Base-by-base conservation (phyloP, 2,329 filamentous ascomycete genomes). In the Dothistroma septosporum region DNA sequence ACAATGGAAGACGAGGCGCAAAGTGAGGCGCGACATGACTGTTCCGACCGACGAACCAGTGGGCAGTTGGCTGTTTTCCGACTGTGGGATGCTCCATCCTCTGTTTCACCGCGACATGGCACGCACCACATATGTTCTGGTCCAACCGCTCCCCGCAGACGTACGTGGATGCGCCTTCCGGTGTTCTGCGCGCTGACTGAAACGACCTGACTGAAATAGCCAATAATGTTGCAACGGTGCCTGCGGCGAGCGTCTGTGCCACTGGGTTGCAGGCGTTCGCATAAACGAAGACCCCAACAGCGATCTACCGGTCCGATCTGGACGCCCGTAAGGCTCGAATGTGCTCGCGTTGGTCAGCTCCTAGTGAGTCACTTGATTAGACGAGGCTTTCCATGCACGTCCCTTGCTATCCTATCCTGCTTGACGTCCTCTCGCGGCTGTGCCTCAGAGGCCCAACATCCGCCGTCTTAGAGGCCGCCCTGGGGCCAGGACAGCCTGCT, bases 401-500 rank as follows among this genome's bases (percentile, higher is more conserved):
- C 19, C 24, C 50, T 28, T 53, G n/a, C n/a, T n/a, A n/a, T 53
- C 28, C 53, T 21, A 31, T 22, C 9, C 24, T 57, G 55, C 55
- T 28, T 35, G 28, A 28, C 28, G n/a, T 22, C 37, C 37, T 41
- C 16, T 21, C 46, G 33, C 16, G 50, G 55, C 55, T 57, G 50
- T 50, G 55, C 55, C 55, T 57, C 55, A 48, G 24, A 21, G 16
- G 32, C 53, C 55, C 55, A 57, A 57, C 44, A 31, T 35, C 35
- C 52, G 53, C 28, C 24, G 11, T 37, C 22, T 46, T 35, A 48
- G 41, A 53, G 49, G 57, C 49, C 57, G 49, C 49, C 57, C 24
- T 52, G 57, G 48, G 31, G 22, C 48, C 8, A 35, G 41, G 56
- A 58, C 55, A 48, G 11, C 24, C 55, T 35, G 28, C 46, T 28